These are phyloP conservation scores for Sclerotinia sclerotiorum DNA, from an alignment of 2,329 filamentous ascomycete genomes.

Conservation along the genomic window DNA sequence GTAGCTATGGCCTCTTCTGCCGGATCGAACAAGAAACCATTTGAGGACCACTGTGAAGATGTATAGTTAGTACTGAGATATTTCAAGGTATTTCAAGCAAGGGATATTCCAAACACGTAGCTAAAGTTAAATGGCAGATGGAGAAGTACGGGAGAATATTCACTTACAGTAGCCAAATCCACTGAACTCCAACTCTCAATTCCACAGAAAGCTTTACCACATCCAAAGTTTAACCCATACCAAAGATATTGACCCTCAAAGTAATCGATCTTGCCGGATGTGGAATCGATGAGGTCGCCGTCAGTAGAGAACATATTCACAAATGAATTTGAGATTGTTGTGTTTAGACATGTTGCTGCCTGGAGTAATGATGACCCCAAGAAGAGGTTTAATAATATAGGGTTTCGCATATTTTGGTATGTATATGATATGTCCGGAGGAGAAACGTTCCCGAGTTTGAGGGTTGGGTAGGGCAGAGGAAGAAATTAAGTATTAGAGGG, in stretches of 20 bases:
- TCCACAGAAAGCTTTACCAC: slow-evolving; percentile 32
- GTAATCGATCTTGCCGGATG: slow-evolving; percentile 35
- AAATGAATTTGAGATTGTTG: slow-evolving; percentile 13
- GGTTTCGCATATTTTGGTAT: not conserved
- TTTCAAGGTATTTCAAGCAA: not conserved
- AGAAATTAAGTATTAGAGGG: not conserved
- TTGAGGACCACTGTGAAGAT: slow-evolving; percentile 14
- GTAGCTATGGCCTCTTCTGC: not conserved
- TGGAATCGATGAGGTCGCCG: slow-evolving; percentile 34
- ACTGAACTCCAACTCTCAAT: slow-evolving; percentile 25
- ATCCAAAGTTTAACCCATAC: slow-evolving; percentile 32
- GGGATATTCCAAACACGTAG: not conserved
- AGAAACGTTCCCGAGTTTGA: not conserved
- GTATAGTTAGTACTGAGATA: not conserved
- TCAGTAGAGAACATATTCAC: slow-evolving; percentile 32
- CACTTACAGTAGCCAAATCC: slow-evolving; percentile 11
- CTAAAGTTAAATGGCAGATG: not conserved
- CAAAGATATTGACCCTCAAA: slow-evolving; percentile 32
- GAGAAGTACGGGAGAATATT: not conserved
- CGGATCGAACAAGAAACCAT: slow-evolving; percentile 16
- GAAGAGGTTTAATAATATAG: not conserved
- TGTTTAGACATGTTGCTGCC: slow-evolving; percentile 2
- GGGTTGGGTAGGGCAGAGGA: not conserved
- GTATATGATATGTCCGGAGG: not conserved
- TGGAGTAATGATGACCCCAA: not conserved